Evolutionary conservation across 1,139 yeast genomes (phyloP), one percentile per base, ranked within the genome.

Genomic region (Nakaseomyces nivariensis): DNA sequence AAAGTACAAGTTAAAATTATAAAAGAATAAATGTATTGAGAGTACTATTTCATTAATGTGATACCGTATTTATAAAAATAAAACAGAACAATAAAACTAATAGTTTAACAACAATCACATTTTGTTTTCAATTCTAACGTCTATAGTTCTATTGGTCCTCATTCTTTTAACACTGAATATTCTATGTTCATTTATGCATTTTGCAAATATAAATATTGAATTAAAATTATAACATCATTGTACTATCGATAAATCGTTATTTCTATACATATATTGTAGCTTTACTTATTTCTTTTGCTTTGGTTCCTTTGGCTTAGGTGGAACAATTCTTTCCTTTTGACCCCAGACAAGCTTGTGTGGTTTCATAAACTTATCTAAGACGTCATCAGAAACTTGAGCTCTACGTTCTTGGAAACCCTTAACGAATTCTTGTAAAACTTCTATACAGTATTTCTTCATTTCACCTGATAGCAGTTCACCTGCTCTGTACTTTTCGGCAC

Each of bases 391-490:
- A 48, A 92, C 81, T 51, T 71, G 67, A 38, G 77, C 73, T 67
- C 97, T 82, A 63, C 81, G 78, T 50, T 75, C 85, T 72, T 94
- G 98, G 77, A 89, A 94, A 32, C 70, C 83, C 48, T 73, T 76
- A 32, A 92, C 94, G 64, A 85, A 86, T 57, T 79, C 78, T 67
- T 86, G 94, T 60, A 94, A 74, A 26, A 81, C 81, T 50, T 81
- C 82, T 62, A 87, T 87, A 69, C 97, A 88, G 57, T 81, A 76
- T 61, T 86, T 82, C 76, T 94, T 94, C 83, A 94, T 78, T 70
- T 94, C 97, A 54, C 97, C 96, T 41, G 95, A 85, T 61, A 90
- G 74, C 52, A 94, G 67, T 54, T 85, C 89, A 55, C 99, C 99
- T 52, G 75, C 71, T 67, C 76, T 79, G 72, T 92, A 92, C 48